Conservation (phyloP, 805 yeast species). For the Dipodascopsis uninucleata region DNA sequence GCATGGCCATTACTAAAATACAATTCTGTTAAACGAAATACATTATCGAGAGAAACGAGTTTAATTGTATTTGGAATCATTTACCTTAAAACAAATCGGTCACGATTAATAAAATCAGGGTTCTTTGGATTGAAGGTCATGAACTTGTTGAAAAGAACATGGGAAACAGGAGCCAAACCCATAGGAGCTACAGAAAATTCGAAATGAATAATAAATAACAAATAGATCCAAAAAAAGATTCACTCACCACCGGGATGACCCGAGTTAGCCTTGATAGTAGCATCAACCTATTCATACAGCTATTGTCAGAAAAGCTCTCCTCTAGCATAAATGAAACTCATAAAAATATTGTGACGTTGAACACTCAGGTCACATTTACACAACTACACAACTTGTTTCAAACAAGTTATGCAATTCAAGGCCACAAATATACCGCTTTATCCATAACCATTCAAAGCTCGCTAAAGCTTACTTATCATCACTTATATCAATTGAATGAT, state of each 20-base stretch:
- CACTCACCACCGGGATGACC: conserved; percentile 84
- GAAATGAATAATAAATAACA: conserved; percentile 3
- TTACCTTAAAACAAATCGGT: conserved; percentile 80
- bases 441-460: too few relatives aligned
- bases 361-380: too few relatives aligned
- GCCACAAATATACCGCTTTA: too few relatives aligned
- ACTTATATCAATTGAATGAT: too few relatives aligned
- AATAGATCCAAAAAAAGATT: too few relatives aligned
- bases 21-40: background rate
- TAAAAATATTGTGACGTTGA: too few relatives aligned
- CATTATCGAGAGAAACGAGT: background rate
- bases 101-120: conserved; percentile 92
- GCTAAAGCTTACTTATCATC: too few relatives aligned
- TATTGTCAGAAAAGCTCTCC: too few relatives aligned
- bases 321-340: too few relatives aligned
- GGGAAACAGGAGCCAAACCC: conserved; percentile 96
- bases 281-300: conserved; percentile 62
- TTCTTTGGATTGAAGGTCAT: conserved; percentile 86
- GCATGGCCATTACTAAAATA: conserved; percentile 77
- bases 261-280: conserved; percentile 81
- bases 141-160: conserved; percentile 68
- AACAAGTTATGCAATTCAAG: too few relatives aligned
- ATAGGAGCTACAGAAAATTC: conserved; percentile 63
- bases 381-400: too few relatives aligned
- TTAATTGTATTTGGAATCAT: background rate